Percentiles rank a stretch among this genome's conserved stretches.
Conservation (phyloP, 2,329 filamentous ascomycete genomes). For the Aureobasidium namibiae region DNA sequence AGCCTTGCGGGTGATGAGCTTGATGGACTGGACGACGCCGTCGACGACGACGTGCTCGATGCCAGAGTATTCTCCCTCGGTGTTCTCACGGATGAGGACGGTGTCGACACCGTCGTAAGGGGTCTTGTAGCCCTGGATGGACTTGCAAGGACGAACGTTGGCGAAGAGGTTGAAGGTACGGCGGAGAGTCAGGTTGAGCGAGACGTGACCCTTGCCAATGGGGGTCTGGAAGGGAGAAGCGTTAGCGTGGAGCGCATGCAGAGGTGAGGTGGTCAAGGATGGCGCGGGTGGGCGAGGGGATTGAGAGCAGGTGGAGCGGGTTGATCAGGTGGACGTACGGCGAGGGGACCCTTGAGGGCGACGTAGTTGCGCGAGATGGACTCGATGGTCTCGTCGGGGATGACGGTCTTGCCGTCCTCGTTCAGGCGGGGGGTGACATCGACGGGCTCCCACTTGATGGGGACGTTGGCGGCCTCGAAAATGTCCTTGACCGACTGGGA, state of each 20-base stretch:
- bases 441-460: conserved; percentile 93
- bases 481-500: conserved; percentile 98
- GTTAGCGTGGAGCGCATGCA: neutral
- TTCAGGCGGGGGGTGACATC: conserved; percentile 91
- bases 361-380: conserved; percentile 95
- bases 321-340: conserved; percentile 49
- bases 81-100: conserved; percentile 98
- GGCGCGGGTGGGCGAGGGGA: neutral
- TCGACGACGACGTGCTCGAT: conserved; percentile 98
- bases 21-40: conserved; percentile 97
- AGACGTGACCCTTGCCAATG: conserved; percentile 97
- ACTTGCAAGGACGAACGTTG: conserved; percentile 96
- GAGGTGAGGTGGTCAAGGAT: neutral
- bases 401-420: conserved; percentile 92
- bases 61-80: conserved; percentile 98
- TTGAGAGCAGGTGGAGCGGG: neutral
- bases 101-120: conserved; percentile 96
- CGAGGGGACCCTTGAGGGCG: conserved; percentile 94
- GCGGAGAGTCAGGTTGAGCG: conserved; percentile 95
- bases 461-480: conserved; percentile 88
- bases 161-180: conserved; percentile 99
- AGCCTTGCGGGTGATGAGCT: conserved; percentile 94
- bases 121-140: conserved; percentile 95
- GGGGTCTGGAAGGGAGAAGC: conserved; percentile 56
- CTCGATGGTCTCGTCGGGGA: conserved; percentile 84